These are phyloP conservation scores for Trichoderma sp. DNA, from an alignment of 2,329 filamentous ascomycete genomes.

Conservation along the genomic window DNA sequence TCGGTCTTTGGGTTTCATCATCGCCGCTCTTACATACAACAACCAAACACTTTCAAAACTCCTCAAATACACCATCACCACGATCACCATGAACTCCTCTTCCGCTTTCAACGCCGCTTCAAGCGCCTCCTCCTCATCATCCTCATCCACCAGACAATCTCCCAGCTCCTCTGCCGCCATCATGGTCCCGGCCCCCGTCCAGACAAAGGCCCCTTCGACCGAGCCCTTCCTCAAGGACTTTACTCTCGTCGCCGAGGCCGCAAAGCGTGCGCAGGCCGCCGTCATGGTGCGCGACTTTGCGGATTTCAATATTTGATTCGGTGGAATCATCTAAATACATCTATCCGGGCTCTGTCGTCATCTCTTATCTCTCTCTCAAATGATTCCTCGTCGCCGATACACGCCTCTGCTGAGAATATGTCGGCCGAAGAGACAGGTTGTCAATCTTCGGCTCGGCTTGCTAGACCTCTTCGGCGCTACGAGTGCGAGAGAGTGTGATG, in stretches of 20 bases:
- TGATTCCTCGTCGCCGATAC: background rate
- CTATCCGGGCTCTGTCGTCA: constrained; percentile 25
- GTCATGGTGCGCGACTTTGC: constrained; percentile 85
- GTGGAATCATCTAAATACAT: background rate
- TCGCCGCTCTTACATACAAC: background rate
- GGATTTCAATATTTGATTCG: constrained; percentile 54
- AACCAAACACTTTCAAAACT: background rate
- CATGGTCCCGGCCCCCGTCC: constrained; percentile 23
- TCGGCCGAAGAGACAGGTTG: background rate
- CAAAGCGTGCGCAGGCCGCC: constrained; percentile 87
- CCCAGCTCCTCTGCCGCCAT: constrained; percentile 14
- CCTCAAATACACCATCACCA: background rate
- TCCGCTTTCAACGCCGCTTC: background rate
- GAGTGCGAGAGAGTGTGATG: background rate
- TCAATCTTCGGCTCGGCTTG: background rate
- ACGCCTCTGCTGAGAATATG: background rate
- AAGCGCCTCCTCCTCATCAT: background rate
- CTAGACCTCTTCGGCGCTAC: background rate
- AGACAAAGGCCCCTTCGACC: constrained; percentile 41
- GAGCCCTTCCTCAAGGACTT: constrained; percentile 73
- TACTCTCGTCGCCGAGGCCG: constrained; percentile 84
- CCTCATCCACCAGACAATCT: constrained; percentile 11
- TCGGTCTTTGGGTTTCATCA: background rate
- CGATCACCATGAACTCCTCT: constrained; percentile 3
- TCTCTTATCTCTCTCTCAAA: background rate